Percentiles rank a stretch among this genome's conserved stretches.
These are phyloP conservation scores for Metschnikowia rubicola DNA, from an alignment of 805 yeast genomes.

Conservation along the genomic window DNA sequence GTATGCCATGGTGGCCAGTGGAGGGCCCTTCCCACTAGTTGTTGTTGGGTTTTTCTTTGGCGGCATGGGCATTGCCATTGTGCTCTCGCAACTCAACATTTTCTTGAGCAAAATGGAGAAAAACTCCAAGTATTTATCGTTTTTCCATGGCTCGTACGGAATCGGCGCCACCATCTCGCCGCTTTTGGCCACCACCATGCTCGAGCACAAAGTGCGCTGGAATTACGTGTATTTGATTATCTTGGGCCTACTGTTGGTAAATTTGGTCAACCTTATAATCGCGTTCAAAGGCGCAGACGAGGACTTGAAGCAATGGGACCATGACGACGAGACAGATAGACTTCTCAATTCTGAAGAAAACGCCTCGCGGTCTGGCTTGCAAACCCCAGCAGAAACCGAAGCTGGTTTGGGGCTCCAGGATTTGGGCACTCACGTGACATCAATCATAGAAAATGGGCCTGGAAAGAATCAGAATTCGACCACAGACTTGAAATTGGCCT, in stretches of 20 bases:
- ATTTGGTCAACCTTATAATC: conserved; percentile 4
- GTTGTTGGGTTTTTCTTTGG: conserved; percentile 24
- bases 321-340: conserved; percentile 8
- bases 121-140: conserved; percentile 18
- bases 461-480: not conserved
- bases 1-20: conserved; percentile 19
- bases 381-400: conserved; percentile 3
- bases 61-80: conserved; percentile 22
- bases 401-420: conserved; percentile 9
- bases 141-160: conserved; percentile 25
- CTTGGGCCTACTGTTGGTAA: conserved; percentile 16
- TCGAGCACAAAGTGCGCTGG: conserved; percentile 18
- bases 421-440: conserved; percentile 3
- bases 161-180: conserved; percentile 26
- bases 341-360: conserved; percentile 1
- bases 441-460: not conserved
- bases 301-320: conserved; percentile 18
- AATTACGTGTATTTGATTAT: conserved; percentile 19
- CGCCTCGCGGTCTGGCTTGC: not conserved
- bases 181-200: conserved; percentile 19
- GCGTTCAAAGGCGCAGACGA: conserved; percentile 18
- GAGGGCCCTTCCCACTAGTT: conserved; percentile 21
- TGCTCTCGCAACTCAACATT: conserved; percentile 21
- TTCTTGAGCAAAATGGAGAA: conserved; percentile 22
- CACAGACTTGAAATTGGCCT: conserved; percentile 15